Conservation (phyloP, 495 filamentous ascomycete species). For the Niebla homalea region DNA sequence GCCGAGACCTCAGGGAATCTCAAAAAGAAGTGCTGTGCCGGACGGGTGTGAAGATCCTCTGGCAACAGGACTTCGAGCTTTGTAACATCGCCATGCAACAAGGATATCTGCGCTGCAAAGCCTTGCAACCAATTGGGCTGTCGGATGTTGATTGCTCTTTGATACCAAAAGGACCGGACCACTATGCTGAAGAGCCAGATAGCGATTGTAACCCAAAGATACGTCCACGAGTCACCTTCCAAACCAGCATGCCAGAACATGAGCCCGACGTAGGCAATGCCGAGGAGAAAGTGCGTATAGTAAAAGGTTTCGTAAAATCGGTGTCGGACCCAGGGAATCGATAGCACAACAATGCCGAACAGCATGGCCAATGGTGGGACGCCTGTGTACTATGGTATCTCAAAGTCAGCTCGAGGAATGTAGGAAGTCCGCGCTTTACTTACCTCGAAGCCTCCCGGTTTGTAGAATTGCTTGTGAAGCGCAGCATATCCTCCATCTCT, state of each 20-base stretch:
- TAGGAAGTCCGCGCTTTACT: neutral
- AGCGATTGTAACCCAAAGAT: slow-evolving; percentile 21
- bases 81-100: slow-evolving; percentile 7
- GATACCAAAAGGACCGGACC: slow-evolving; percentile 13
- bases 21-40: slow-evolving; percentile 19
- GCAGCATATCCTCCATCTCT: slow-evolving; percentile 15
- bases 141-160: slow-evolving; percentile 4
- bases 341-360: slow-evolving; percentile 21
- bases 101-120: slow-evolving; percentile 2
- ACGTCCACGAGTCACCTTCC: slow-evolving; percentile 15
- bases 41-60: slow-evolving; percentile 1
- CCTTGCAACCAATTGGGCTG: slow-evolving; percentile 1
- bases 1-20: slow-evolving; percentile 11
- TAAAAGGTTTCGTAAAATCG: slow-evolving; percentile 17
- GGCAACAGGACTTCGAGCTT: slow-evolving; percentile 10
- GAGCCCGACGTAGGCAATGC: slow-evolving; percentile 15
- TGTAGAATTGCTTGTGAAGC: slow-evolving; percentile 18
- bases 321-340: slow-evolving; percentile 22
- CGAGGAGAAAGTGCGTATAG: slow-evolving; percentile 12
- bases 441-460: slow-evolving; percentile 6
- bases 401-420: neutral
- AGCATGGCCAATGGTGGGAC: slow-evolving; percentile 23
- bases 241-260: slow-evolving; percentile 19
- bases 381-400: slow-evolving; percentile 19
- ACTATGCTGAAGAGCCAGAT: slow-evolving; percentile 11